Evolutionary conservation across 805 yeast genomes (phyloP).

Genomic region (Wickerhamomyces hampshirensis): DNA sequence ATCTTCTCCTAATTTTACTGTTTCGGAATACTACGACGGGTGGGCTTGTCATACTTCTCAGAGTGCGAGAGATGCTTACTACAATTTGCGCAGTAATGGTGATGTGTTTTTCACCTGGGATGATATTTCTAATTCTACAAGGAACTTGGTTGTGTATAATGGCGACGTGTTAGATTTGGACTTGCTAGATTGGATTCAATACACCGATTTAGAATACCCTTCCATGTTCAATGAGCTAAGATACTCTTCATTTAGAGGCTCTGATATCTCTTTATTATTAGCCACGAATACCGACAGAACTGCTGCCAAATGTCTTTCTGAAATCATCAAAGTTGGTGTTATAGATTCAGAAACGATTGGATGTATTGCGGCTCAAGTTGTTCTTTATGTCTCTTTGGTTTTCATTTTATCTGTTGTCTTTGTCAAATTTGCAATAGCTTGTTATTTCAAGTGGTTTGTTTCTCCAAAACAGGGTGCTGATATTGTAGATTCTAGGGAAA

Average conservation of each 20-base stretch:
- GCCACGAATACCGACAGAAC: constrained; percentile 60
- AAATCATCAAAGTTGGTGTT: constrained; percentile 83
- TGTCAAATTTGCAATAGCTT: constrained; percentile 76
- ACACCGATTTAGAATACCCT: constrained; percentile 70
- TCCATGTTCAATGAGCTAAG: constrained; percentile 59
- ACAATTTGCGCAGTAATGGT: constrained; percentile 53
- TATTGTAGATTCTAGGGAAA: constrained; percentile 49
- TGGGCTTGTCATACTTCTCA: constrained; percentile 88
- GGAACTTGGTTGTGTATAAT: constrained; percentile 82
- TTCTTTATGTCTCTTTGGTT: constrained; percentile 72
- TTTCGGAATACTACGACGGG: constrained; percentile 61
- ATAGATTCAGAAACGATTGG: constrained; percentile 89
- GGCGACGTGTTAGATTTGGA: constrained; percentile 85
- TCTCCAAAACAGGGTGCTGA: constrained; percentile 80
- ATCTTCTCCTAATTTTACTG: constrained; percentile 55
- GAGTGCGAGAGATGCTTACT: constrained; percentile 64
- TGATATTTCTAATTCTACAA: constrained; percentile 59
- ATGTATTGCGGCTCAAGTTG: constrained; percentile 86
- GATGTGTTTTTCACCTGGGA: constrained; percentile 91
- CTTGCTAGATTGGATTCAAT: constrained; percentile 69
- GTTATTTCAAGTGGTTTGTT: constrained; percentile 83
- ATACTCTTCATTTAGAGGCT: constrained; percentile 57
- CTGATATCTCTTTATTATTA: constrained; percentile 73
- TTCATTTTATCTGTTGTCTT: constrained; percentile 80
- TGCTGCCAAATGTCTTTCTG: constrained; percentile 77